These are phyloP conservation scores for Darksidea phi DNA, from an alignment of 495 filamentous ascomycete genomes.

Conservation along the genomic window DNA sequence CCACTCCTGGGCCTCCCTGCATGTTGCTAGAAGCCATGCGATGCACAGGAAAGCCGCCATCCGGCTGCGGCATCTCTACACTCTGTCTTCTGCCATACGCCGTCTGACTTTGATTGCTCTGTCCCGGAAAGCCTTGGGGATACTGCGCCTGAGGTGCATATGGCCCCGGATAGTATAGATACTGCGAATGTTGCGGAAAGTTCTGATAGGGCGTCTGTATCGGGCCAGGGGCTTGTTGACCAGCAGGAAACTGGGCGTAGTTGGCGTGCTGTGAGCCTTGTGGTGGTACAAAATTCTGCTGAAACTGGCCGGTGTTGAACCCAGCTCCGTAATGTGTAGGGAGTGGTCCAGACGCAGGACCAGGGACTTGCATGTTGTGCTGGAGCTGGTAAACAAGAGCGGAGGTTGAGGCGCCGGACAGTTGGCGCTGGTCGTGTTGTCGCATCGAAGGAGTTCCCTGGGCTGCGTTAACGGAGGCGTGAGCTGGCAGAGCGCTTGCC, in stretches of 20 bases:
- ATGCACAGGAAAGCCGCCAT: conserved; percentile 6
- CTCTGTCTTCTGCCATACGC: conserved; percentile 30
- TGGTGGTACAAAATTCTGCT: conserved; percentile 31
- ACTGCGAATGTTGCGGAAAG: conserved; percentile 32
- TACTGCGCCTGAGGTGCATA: conserved; percentile 26
- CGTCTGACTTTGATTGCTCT: conserved; percentile 2
- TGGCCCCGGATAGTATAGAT: conserved; percentile 32
- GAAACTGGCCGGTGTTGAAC: conserved; percentile 30
- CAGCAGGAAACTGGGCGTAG: conserved; percentile 17
- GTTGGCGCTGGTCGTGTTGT: conserved; percentile 22
- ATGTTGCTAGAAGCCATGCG: conserved; percentile 7
- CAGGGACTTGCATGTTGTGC: conserved; percentile 49
- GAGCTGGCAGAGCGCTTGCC: conserved; percentile 49
- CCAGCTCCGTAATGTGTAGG: conserved; percentile 21
- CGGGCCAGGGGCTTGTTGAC: conserved; percentile 26
- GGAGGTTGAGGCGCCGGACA: conserved; percentile 43
- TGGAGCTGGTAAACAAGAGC: conserved; percentile 48
- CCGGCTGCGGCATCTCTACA: conserved; percentile 9
- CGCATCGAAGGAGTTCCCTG: conserved; percentile 14
- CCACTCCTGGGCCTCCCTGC: conserved; percentile 9
- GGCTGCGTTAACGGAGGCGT: conserved; percentile 15
- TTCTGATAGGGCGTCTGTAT: conserved; percentile 26
- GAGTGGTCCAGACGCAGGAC: conserved; percentile 40
- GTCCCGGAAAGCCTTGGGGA: conserved; percentile 17
- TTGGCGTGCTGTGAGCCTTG: conserved; percentile 18